Conservation (phyloP, 768 basidiomycete species). For the Mycena rebaudengoi region DNA sequence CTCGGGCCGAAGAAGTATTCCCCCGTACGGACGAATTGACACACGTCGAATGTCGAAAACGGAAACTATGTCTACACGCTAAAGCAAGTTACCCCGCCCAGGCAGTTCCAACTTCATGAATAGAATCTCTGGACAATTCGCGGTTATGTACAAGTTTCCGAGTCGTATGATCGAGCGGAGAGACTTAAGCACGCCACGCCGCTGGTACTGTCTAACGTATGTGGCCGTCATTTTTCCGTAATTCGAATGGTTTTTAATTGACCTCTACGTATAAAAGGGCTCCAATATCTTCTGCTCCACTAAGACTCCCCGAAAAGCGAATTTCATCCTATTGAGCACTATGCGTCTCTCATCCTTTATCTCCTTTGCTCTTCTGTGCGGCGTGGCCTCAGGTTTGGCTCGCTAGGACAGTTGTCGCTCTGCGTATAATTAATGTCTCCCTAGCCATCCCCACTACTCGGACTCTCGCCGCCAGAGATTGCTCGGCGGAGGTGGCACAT, state of each 20-base stretch:
- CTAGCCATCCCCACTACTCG: conserved; percentile 23
- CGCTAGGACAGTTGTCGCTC: neutral
- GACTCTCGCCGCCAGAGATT: conserved; percentile 20
- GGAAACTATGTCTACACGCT: conserved; percentile 12
- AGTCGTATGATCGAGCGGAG: neutral
- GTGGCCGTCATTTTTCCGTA: conserved; percentile 16
- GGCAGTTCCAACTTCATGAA: neutral
- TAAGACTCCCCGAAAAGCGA: neutral
- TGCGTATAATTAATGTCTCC: neutral
- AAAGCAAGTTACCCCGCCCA: conserved; percentile 5
- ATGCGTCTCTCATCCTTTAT: conserved; percentile 22
- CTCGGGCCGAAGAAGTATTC: too few species aligned
- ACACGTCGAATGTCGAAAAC: conserved; percentile 16
- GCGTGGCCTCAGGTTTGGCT: conserved; percentile 23
- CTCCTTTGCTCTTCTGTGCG: conserved; percentile 24
- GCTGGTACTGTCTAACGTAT: too few species aligned
- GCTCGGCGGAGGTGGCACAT: conserved; percentile 32
- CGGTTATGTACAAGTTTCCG: neutral
- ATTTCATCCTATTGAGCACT: neutral
- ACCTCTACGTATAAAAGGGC: conserved; percentile 12
- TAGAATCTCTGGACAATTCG: too few species aligned
- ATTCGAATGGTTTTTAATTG: neutral
- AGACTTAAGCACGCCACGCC: neutral
- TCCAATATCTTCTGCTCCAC: too few species aligned
- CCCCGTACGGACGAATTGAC: conserved; percentile 10